phyloP scores from a whole-genome alignment of 208 protist genomes.

The Wallacemonas sp. region DNA sequence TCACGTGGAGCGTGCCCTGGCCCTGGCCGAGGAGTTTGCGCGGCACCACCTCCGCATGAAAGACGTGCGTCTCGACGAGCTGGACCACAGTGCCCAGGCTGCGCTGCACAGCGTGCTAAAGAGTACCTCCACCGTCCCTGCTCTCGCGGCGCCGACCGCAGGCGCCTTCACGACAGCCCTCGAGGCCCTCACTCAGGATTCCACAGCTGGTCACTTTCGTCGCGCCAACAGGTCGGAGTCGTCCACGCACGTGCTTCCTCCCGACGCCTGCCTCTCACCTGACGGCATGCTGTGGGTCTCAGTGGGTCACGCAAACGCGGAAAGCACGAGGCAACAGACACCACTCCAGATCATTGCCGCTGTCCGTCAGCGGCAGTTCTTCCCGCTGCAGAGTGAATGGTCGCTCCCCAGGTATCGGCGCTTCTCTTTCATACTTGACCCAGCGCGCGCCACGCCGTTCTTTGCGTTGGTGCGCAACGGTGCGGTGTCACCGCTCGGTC shows the following conservation, averaged over 20 bases:
- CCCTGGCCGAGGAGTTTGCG: constrained; percentile 17
- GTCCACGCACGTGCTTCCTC: neutral
- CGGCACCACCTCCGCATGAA: neutral
- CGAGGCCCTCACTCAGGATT: neutral
- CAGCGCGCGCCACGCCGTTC: neutral
- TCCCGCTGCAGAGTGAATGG: neutral
- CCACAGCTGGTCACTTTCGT: neutral
- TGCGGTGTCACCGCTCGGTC: neutral
- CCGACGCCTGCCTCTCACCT: neutral
- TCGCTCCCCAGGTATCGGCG: neutral
- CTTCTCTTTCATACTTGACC: neutral
- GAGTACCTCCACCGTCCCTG: neutral
- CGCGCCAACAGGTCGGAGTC: neutral
- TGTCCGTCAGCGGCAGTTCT: constrained; percentile 2
- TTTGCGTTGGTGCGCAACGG: constrained; percentile 7
- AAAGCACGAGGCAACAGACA: neutral
- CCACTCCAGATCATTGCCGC: neutral
- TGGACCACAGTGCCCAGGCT: neutral
- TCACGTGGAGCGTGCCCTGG: constrained; percentile 24
- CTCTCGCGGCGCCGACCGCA: neutral
- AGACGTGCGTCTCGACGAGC: neutral
- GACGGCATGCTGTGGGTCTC: constrained; percentile 6
- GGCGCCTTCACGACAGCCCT: neutral
- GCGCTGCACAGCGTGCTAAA: neutral
- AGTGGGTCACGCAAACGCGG: neutral